phyloP scores from a whole-genome alignment of 1,284 basidiomycete genomes.

The Moesziomyces parantarcticus region DNA sequence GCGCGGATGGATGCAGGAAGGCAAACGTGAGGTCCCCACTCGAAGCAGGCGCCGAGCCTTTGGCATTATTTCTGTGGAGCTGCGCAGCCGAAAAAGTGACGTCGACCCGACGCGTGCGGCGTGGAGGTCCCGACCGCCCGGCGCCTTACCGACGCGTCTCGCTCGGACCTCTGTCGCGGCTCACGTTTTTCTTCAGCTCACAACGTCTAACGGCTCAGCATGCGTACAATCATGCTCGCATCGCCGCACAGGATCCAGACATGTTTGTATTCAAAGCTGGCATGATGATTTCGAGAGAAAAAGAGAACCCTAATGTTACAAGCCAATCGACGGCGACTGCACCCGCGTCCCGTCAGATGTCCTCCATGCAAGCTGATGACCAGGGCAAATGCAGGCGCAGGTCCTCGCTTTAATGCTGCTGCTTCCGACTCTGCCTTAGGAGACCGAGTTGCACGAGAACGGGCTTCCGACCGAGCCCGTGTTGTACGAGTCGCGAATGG shows the following conservation, averaged over 20 bases:
- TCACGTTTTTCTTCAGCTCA: not conserved
- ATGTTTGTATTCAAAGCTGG: not conserved
- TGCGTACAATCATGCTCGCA: too few relatives aligned
- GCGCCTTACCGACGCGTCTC: not conserved
- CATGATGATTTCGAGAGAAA: not conserved
- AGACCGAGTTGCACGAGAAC: conserved; percentile 64
- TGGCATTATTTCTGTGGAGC: not conserved
- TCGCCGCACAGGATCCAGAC: too few relatives aligned
- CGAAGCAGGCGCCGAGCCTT: not conserved
- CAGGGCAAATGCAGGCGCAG: too few relatives aligned
- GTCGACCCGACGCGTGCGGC: not conserved
- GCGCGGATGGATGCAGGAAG: not conserved
- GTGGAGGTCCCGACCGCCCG: not conserved
- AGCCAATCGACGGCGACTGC: not conserved
- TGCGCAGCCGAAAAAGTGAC: not conserved
- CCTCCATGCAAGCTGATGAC: not conserved
- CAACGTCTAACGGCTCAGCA: too few relatives aligned
- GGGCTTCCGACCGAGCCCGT: conserved; percentile 63
- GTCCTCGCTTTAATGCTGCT: too few relatives aligned
- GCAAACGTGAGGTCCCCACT: not conserved
- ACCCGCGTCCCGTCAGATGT: not conserved
- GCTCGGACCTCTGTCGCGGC: too few relatives aligned
- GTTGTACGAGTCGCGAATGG: conserved; percentile 65
- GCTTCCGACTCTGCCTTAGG: not conserved
- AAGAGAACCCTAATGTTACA: not conserved